Evolutionary conservation across 1,139 yeast genomes (phyloP).

Genomic region (Candida dubliniensis): DNA sequence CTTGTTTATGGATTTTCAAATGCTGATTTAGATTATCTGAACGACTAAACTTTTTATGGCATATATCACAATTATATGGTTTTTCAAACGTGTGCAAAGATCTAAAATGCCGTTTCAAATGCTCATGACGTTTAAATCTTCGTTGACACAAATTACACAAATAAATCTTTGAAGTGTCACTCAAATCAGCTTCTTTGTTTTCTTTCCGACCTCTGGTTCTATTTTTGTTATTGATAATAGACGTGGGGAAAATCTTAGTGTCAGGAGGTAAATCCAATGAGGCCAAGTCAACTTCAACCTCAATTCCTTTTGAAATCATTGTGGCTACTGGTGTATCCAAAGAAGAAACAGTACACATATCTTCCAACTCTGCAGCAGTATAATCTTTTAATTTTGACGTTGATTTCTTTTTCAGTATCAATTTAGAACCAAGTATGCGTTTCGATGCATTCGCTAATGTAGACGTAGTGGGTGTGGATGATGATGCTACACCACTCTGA

Average conservation of each 20-base stretch:
- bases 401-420: conserved; percentile 29
- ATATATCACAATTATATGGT: conserved; percentile 70
- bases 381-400: conserved; percentile 13
- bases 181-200: conserved; percentile 46
- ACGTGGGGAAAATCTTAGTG: conserved; percentile 39
- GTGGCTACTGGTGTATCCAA: conserved; percentile 24
- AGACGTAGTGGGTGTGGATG: conserved; percentile 13
- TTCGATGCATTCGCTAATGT: conserved; percentile 40
- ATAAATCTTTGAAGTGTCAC: conserved; percentile 42
- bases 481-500: neutral
- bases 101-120: conserved; percentile 72
- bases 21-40: conserved; percentile 78
- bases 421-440: conserved; percentile 40
- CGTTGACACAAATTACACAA: conserved; percentile 54
- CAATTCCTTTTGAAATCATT: conserved; percentile 32
- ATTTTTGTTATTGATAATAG: conserved; percentile 33
- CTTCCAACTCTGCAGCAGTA: conserved; percentile 10
- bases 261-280: conserved; percentile 44
- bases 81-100: conserved; percentile 73
- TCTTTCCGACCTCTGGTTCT: conserved; percentile 49
- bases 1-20: conserved; percentile 62
- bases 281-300: conserved; percentile 43
- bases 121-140: conserved; percentile 76
- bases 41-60: conserved; percentile 73
- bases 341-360: conserved; percentile 12